Conservation (phyloP, 805 yeast genomes). For the Ogataea zsoltii region DNA sequence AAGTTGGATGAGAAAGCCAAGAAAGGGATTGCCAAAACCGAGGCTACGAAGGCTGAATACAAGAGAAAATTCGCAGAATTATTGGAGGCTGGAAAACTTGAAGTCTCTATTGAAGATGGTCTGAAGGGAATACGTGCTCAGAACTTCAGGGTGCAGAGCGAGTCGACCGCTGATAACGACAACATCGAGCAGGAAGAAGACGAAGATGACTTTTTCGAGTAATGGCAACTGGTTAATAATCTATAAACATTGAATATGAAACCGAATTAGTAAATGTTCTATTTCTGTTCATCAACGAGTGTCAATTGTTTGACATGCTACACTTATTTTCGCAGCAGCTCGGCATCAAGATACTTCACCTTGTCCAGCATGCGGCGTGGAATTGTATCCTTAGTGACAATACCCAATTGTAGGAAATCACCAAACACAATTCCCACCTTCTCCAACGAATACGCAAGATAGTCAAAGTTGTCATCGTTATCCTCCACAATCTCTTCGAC, state of each 20-base stretch:
- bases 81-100: constrained; percentile 54
- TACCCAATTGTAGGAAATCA: constrained; percentile 64
- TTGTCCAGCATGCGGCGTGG: constrained; percentile 34
- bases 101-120: constrained; percentile 50
- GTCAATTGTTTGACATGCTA: not conserved
- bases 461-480: constrained; percentile 69
- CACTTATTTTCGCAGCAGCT: constrained; percentile 21
- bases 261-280: too few species aligned
- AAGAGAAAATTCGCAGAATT: constrained; percentile 54
- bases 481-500: constrained; percentile 32
- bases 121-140: constrained; percentile 20
- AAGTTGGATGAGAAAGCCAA: constrained; percentile 40
- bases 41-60: constrained; percentile 43
- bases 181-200: constrained; percentile 2
- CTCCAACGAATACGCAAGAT: constrained; percentile 70
- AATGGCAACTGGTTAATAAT: constrained; percentile 2
- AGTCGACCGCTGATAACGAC: constrained; percentile 14
- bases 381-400: constrained; percentile 39
- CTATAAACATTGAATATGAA: not conserved
- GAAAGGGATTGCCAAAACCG: constrained; percentile 45
- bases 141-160: constrained; percentile 7
- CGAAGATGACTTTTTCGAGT: constrained; percentile 39
- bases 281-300: too few species aligned
- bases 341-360: constrained; percentile 45
- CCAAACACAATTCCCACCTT: constrained; percentile 74